Evolutionary conservation across 805 yeast species (phyloP).

Genomic region (Saccharomycopsis amapae): DNA sequence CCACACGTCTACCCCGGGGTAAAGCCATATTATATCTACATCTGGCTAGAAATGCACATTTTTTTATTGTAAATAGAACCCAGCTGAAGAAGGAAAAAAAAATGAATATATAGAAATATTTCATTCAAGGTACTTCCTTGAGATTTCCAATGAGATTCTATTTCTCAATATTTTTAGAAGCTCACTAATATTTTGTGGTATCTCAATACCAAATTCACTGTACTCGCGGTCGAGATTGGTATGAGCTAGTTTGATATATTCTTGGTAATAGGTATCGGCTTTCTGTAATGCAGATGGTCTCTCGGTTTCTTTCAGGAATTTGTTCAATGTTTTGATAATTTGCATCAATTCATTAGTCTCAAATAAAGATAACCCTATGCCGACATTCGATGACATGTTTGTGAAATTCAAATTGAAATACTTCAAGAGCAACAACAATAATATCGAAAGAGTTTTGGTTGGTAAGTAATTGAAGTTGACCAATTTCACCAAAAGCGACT

Average conservation of each 20-base stretch:
- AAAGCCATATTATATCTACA: too few species aligned
- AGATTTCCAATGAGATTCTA: constrained; percentile 16
- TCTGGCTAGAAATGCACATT: too few species aligned
- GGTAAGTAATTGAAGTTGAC: constrained; percentile 43
- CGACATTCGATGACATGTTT: not conserved
- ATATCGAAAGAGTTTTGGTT: constrained; percentile 1
- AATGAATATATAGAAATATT: too few species aligned
- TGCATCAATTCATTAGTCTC: constrained; percentile 12
- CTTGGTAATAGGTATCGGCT: constrained; percentile 6
- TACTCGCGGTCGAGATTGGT: constrained; percentile 3
- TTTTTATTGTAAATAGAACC: too few species aligned
- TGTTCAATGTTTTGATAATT: constrained; percentile 15
- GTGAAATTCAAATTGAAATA: constrained; percentile 18
- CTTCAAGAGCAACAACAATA: constrained; percentile 14
- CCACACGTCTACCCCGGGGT: too few species aligned
- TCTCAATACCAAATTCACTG: constrained; percentile 1
- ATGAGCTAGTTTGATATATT: constrained; percentile 1
- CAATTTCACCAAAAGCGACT: constrained; percentile 32
- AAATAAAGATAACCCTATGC: constrained; percentile 18
- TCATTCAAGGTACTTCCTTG: constrained; percentile 19
- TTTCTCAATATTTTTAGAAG: constrained; percentile 10
- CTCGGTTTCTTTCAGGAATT: not conserved
- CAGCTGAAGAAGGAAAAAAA: too few species aligned
- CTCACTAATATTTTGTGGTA: constrained; percentile 13
- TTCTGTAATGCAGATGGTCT: not conserved